phyloP scores from a whole-genome alignment of 192 early-diverging fungal species.

The Entomortierella beljakovae region DNA sequence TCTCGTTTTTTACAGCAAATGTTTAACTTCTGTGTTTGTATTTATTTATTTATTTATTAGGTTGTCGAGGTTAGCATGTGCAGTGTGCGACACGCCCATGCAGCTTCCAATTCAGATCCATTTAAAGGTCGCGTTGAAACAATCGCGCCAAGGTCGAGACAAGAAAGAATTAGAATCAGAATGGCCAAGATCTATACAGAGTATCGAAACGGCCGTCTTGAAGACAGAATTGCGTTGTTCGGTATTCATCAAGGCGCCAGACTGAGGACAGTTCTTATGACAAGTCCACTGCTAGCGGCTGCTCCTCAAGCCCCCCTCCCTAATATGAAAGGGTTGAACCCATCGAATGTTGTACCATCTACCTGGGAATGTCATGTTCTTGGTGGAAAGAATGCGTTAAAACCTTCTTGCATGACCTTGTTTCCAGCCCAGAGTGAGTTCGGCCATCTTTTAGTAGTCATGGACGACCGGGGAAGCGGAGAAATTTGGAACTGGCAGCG shows the following conservation, averaged over 20 bases:
- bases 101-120: background rate
- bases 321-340: background rate
- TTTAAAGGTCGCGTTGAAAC: constrained; percentile 17
- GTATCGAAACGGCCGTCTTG: background rate
- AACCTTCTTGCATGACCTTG: constrained; percentile 27
- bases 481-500: constrained; percentile 39
- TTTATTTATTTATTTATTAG: constrained; percentile 7
- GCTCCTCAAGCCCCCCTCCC: background rate
- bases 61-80: constrained; percentile 23
- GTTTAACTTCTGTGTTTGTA: background rate
- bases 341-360: background rate
- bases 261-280: constrained; percentile 16
- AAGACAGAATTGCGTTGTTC: constrained; percentile 30
- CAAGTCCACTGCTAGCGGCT: constrained; percentile 14
- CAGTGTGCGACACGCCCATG: background rate
- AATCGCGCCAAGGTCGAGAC: constrained; percentile 4
- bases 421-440: constrained; percentile 32
- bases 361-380: constrained; percentile 7
- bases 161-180: constrained; percentile 16
- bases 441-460: constrained; percentile 21
- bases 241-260: constrained; percentile 21
- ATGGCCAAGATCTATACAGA: constrained; percentile 15
- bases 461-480: constrained; percentile 12
- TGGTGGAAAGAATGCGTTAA: background rate
- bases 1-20: background rate